Evolutionary conservation across 2,329 filamentous ascomycete species (phyloP), one percentile per base, ranked within the genome.

Genomic region (Immersiporthe knoxdaviesiana): DNA sequence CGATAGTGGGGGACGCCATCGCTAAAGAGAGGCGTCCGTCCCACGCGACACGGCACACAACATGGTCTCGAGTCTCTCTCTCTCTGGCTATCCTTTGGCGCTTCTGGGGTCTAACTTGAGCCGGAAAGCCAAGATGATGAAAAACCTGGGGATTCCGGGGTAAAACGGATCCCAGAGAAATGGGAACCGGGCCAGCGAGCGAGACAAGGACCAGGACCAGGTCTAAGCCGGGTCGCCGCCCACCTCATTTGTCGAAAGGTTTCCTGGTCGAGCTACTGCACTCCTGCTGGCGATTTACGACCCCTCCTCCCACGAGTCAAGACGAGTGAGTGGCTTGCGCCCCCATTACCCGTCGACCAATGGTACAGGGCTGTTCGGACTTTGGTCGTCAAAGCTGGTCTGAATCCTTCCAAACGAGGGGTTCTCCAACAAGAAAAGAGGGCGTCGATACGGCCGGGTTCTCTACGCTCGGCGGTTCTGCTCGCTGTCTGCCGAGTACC

Each of bases 131-230:
- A 12, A 30, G 16, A 44, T 10, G 21, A 30, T 14, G 16, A 39
- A 27, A 64, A 64, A 54, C 35, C 65, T 61, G 65, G 65, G 65
- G 65, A 37, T 50, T 54, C 65, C 50, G 65, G 65, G 65, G 65
- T 66, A 66, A 44, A 30, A 44, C 64, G 65, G 65, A 66, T 61
- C 65, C 44, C 65, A 44, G 39, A 37, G 65, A 24, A 11, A 11
- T 60, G 41, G 52, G 52, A 65, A 65, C 63, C 8, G 35, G 35
- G 50, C n/a, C n/a, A n/a, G n/a, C n/a, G n/a, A n/a, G n/a, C n/a
- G 35, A 14, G 44, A 3, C 41, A n/a, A 21, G n/a, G 44, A 47
- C 37, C 18, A 47, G 37, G 63, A 59, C 37, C 27, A 24, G 63
- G 52, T 21, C 2, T 12, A 37, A 16, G 39, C 27, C 39, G 37